These are phyloP conservation scores for Nicotiana benthamiana DNA, from an alignment of 257 asterid species.

Conservation along the genomic window DNA sequence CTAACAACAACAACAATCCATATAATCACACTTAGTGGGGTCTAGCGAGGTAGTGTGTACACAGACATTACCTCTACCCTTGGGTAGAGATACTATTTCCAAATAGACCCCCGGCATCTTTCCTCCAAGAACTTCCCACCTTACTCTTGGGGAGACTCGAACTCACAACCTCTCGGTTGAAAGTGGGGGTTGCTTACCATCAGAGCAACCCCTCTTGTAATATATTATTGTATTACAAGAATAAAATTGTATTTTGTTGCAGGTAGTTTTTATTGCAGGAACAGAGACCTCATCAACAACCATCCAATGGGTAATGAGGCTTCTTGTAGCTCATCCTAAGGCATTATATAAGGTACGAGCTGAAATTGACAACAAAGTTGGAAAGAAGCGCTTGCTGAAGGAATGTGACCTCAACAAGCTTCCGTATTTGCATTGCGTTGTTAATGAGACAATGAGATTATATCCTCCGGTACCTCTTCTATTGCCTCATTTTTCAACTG, in stretches of 20 bases:
- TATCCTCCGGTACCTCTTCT: conserved; percentile 43
- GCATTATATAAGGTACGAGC: conserved; percentile 22
- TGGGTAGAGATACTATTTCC: too few relatives aligned
- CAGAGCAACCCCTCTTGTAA: too few relatives aligned
- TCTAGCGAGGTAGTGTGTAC: too few relatives aligned
- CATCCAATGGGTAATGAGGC: conserved; percentile 38
- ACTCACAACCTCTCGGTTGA: too few relatives aligned
- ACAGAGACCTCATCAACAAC: conserved; percentile 36
- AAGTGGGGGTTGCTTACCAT: too few relatives aligned
- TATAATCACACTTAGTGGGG: too few relatives aligned
- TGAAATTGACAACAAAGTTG: conserved; percentile 40
- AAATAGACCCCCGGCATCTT: too few relatives aligned
- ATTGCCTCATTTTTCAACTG: conserved; percentile 38
- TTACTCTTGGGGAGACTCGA: too few relatives aligned
- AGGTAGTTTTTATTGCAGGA: conserved; percentile 48
- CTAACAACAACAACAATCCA: too few relatives aligned
- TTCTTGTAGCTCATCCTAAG: conserved; percentile 31
- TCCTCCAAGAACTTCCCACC: too few relatives aligned
- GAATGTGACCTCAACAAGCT: conserved; percentile 43
- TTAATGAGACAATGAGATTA: conserved; percentile 43
- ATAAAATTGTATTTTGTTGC: background rate
- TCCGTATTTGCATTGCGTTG: conserved; percentile 35
- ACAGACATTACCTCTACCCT: too few relatives aligned
- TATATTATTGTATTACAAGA: too few relatives aligned
- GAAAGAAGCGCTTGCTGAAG: conserved; percentile 26